Conservation (phyloP, 768 basidiomycete genomes). For the Pleurotus cornucopiae region DNA sequence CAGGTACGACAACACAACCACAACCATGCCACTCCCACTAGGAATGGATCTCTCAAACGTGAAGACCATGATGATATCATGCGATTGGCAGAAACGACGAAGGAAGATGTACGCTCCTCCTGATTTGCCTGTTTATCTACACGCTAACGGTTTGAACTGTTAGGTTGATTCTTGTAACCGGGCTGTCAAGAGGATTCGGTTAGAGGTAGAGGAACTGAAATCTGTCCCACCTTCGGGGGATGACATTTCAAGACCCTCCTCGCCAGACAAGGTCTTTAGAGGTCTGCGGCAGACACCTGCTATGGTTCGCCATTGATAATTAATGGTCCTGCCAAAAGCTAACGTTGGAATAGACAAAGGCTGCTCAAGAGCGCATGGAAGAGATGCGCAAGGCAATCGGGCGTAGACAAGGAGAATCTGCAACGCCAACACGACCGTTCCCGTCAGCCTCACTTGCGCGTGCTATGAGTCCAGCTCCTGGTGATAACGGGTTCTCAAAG, state of each 20-base stretch:
- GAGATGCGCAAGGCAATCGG: constrained; percentile 79
- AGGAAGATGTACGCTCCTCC: constrained; percentile 55
- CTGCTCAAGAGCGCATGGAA: constrained; percentile 74
- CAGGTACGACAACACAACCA: constrained; percentile 40
- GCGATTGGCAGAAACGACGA: constrained; percentile 47
- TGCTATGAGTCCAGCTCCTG: constrained; percentile 14
- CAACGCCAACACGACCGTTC: constrained; percentile 42
- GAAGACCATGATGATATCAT: constrained; percentile 44
- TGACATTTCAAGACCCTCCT: constrained; percentile 42
- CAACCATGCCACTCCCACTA: constrained; percentile 15
- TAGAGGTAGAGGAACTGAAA: constrained; percentile 53
- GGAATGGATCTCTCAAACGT: constrained; percentile 14
- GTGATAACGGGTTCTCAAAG: not conserved
- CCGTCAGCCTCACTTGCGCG: constrained; percentile 20
- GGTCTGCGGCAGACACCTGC: constrained; percentile 38
- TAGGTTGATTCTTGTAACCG: constrained; percentile 72
- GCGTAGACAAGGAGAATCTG: constrained; percentile 49
- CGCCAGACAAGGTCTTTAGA: constrained; percentile 53
- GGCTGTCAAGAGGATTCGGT: constrained; percentile 69
- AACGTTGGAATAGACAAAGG: constrained; percentile 48
- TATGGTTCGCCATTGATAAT: constrained; percentile 29
- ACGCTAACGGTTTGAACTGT: constrained; percentile 8
- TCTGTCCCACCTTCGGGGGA: constrained; percentile 18
- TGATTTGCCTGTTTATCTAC: not conserved
- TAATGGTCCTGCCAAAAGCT: not conserved